Percentiles rank a stretch among this genome's conserved stretches.
Evolutionary conservation across 768 basidiomycete genomes (phyloP).

Genomic region (Rhodotorula sphaerocarpa): DNA sequence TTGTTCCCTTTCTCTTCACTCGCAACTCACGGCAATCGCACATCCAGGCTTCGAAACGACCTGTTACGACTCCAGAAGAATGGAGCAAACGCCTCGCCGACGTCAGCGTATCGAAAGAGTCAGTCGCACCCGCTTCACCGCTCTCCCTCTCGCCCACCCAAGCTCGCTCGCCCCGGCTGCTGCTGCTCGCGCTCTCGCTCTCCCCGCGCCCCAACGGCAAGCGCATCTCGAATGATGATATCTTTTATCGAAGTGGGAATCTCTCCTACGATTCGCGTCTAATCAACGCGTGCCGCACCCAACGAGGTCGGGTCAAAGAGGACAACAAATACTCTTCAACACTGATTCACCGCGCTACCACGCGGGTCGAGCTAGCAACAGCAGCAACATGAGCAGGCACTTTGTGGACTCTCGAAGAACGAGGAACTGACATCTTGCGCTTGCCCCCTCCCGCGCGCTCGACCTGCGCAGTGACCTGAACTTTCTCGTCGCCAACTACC

Average conservation of each 20-base stretch:
- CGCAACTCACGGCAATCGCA: too few species aligned
- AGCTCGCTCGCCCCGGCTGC: not conserved
- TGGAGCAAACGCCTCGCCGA: constrained; percentile 78
- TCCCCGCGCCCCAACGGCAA: not conserved
- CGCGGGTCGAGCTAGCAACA: too few species aligned
- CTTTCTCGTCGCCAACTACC: constrained; percentile 89
- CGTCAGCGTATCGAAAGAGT: constrained; percentile 79
- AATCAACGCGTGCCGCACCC: constrained; percentile 52
- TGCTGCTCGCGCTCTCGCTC: not conserved
- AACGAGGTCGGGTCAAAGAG: constrained; percentile 45
- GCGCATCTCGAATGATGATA: constrained; percentile 40
- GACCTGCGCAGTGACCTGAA: constrained; percentile 67
- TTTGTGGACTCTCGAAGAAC: constrained; percentile 26
- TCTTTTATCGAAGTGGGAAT: constrained; percentile 95
- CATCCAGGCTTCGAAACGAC: constrained; percentile 21
- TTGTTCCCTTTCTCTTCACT: too few species aligned
- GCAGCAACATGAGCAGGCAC: too few species aligned
- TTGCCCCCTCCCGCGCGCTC: too few species aligned
- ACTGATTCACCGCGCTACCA: constrained; percentile 33
- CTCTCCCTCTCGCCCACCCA: constrained; percentile 24
- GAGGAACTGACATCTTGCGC: constrained; percentile 37
- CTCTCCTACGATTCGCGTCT: constrained; percentile 68
- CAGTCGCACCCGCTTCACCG: constrained; percentile 52
- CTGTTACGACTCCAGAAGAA: constrained; percentile 60
- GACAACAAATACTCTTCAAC: constrained; percentile 66